A percentile compares a stretch with the other conserved stretches of the same genome.
phyloP scores from a whole-genome alignment of 345 rosid genomes.

The Salix koriyanagi region DNA sequence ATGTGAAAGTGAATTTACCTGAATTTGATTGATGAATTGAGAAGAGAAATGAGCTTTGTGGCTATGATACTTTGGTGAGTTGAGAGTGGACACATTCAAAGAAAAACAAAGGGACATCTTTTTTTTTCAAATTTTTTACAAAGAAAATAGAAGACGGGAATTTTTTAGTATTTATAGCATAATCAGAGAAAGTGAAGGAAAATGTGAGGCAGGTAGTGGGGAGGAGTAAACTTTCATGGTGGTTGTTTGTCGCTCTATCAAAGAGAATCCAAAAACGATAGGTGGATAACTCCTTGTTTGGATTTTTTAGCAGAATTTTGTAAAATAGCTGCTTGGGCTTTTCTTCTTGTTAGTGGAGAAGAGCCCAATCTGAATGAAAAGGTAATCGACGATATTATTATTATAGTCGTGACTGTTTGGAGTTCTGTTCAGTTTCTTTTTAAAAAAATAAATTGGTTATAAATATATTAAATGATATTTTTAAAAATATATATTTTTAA shows the following conservation, averaged over 20 bases:
- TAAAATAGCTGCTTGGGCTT: too few relatives aligned
- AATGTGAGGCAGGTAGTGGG: constrained; percentile 7
- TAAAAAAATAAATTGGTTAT: too few relatives aligned
- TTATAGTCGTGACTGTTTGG: too few relatives aligned
- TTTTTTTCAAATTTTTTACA: not conserved
- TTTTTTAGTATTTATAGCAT: not conserved
- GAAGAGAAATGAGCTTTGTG: constrained; percentile 27
- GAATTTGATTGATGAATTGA: constrained; percentile 43
- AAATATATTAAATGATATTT: too few relatives aligned
- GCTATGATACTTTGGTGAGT: constrained; percentile 25
- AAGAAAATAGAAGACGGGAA: not conserved
- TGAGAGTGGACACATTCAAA: constrained; percentile 33
- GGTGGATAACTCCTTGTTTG: constrained; percentile 14
- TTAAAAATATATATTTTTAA: too few relatives aligned
- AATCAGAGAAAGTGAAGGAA: not conserved
- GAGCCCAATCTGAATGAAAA: too few relatives aligned
- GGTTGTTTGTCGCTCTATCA: constrained; percentile 28
- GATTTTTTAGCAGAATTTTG: not conserved
- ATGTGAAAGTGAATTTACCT: constrained; percentile 45
- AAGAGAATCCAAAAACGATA: constrained; percentile 10
- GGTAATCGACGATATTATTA: too few relatives aligned
- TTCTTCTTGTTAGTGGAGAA: too few relatives aligned
- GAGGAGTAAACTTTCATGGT: constrained; percentile 30
- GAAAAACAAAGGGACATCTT: constrained; percentile 38
- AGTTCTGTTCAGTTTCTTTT: too few relatives aligned